A percentile compares a stretch with the other conserved stretches of the same genome.
phyloP scores from a whole-genome alignment of 139 green algal genomes.

The Tetraselmis striata region DNA sequence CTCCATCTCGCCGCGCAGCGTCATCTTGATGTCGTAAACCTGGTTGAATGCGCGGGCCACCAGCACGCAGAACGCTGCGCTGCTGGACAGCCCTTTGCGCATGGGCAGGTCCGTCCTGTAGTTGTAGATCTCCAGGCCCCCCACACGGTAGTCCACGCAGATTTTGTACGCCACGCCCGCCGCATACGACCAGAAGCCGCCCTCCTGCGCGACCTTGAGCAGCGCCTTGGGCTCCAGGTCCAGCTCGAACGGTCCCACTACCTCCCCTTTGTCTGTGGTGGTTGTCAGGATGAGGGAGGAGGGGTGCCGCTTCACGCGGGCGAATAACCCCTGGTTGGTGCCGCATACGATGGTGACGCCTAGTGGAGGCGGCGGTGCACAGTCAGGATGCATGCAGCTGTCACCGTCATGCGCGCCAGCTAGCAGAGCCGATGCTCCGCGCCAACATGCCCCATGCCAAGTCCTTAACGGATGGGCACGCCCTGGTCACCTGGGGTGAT shows the following conservation, averaged over 20 bases:
- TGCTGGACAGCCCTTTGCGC: slow-evolving; percentile 62
- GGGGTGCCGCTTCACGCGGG: slow-evolving; percentile 5
- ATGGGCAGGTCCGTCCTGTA: slow-evolving; percentile 58
- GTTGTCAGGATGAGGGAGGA: slow-evolving; percentile 23
- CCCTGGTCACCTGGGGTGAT: slow-evolving; percentile 13
- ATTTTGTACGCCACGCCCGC: slow-evolving; percentile 55
- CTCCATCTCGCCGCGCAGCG: slow-evolving; percentile 58
- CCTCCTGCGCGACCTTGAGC: slow-evolving; percentile 33
- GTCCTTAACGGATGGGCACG: slow-evolving; percentile 10
- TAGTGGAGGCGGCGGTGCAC: neutral
- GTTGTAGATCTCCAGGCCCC: slow-evolving; percentile 51
- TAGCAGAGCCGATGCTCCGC: too few species aligned
- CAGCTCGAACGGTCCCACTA: neutral
- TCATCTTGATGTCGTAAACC: slow-evolving; percentile 51
- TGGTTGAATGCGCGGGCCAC: slow-evolving; percentile 49
- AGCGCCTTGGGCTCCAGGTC: slow-evolving; percentile 8
- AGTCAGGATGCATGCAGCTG: neutral
- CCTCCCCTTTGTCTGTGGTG: slow-evolving; percentile 20
- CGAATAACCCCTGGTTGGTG: slow-evolving; percentile 48
- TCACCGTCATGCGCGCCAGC: neutral
- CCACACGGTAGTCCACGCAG: slow-evolving; percentile 30
- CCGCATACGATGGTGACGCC: slow-evolving; percentile 54
- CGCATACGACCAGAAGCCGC: slow-evolving; percentile 60
- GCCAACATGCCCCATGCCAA: too few species aligned
- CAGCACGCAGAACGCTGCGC: slow-evolving; percentile 64